Conservation (phyloP, 2,329 filamentous ascomycete species). For the Colletotrichum zoysiae region DNA sequence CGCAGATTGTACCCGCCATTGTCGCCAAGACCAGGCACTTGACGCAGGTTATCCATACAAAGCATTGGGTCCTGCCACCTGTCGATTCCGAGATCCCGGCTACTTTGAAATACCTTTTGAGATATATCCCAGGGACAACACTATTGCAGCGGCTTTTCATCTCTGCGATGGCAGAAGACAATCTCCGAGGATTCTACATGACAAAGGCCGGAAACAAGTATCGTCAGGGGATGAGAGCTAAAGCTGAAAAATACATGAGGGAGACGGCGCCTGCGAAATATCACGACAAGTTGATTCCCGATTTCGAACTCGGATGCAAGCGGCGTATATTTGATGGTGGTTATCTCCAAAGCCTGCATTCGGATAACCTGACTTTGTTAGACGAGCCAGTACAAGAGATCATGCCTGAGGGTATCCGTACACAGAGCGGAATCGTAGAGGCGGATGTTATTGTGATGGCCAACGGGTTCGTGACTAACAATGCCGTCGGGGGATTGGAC, state of each 20-base stretch:
- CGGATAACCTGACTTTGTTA: slow-evolving; percentile 60
- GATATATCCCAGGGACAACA: slow-evolving; percentile 60
- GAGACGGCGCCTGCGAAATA: slow-evolving; percentile 68
- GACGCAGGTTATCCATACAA: slow-evolving; percentile 58
- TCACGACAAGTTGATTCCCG: slow-evolving; percentile 70
- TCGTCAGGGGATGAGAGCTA: slow-evolving; percentile 53
- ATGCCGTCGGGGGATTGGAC: slow-evolving; percentile 65
- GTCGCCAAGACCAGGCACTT: slow-evolving; percentile 46
- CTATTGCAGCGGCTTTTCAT: slow-evolving; percentile 58
- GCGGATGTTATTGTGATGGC: slow-evolving; percentile 73
- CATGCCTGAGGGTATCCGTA: slow-evolving; percentile 55
- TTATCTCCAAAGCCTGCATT: slow-evolving; percentile 66
- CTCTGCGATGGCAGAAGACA: slow-evolving; percentile 53
- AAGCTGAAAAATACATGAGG: slow-evolving; percentile 57
- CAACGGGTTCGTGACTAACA: slow-evolving; percentile 70
- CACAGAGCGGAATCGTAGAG: slow-evolving; percentile 55
- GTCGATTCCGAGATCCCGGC: slow-evolving; percentile 45
- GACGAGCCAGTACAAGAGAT: slow-evolving; percentile 63
- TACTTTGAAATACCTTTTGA: slow-evolving; percentile 52
- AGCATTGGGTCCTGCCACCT: slow-evolving; percentile 57
- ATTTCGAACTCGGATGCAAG: slow-evolving; percentile 74
- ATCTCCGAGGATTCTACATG: slow-evolving; percentile 52
- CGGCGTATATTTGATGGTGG: slow-evolving; percentile 70
- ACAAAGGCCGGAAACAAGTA: slow-evolving; percentile 49
- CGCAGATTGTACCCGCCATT: slow-evolving; percentile 65